Evolutionary conservation across 768 basidiomycete genomes (phyloP).

Genomic region (Kwoniella botswanensis): DNA sequence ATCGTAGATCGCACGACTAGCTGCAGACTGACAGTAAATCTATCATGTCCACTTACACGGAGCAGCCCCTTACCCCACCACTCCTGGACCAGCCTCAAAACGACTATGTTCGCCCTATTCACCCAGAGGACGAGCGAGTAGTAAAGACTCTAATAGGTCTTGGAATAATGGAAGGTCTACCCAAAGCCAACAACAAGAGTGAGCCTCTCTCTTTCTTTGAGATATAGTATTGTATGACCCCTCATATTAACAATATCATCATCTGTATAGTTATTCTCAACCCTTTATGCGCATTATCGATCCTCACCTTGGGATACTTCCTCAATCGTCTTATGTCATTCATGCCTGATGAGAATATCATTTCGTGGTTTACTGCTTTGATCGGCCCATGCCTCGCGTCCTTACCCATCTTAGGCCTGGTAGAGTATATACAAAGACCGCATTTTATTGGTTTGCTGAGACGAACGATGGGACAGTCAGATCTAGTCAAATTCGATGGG

Average conservation of each 20-base stretch:
- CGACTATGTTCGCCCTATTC: conserved; percentile 22
- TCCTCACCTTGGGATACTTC: conserved; percentile 16
- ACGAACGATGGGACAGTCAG: conserved; percentile 32
- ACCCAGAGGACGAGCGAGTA: conserved; percentile 26
- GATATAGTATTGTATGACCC: background rate
- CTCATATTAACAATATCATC: background rate
- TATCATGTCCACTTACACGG: background rate
- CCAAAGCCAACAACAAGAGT: conserved; percentile 37
- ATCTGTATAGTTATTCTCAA: conserved; percentile 29
- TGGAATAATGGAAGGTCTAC: conserved; percentile 46
- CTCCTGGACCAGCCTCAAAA: background rate
- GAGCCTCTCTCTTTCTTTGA: background rate
- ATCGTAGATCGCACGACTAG: too few relatives aligned
- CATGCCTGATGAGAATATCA: conserved; percentile 16
- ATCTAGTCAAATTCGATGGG: conserved; percentile 28
- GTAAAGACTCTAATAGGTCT: conserved; percentile 46
- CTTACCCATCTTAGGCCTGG: conserved; percentile 30
- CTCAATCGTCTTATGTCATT: conserved; percentile 29
- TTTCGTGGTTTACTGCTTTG: conserved; percentile 25
- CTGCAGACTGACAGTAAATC: too few relatives aligned
- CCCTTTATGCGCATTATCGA: conserved; percentile 25
- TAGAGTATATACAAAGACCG: conserved; percentile 41
- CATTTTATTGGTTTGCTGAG: conserved; percentile 29
- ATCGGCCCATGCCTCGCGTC: conserved; percentile 37
- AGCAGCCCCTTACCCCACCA: too few relatives aligned